Conservation (phyloP, 2,329 filamentous ascomycete genomes). For the Penicillium sp. region DNA sequence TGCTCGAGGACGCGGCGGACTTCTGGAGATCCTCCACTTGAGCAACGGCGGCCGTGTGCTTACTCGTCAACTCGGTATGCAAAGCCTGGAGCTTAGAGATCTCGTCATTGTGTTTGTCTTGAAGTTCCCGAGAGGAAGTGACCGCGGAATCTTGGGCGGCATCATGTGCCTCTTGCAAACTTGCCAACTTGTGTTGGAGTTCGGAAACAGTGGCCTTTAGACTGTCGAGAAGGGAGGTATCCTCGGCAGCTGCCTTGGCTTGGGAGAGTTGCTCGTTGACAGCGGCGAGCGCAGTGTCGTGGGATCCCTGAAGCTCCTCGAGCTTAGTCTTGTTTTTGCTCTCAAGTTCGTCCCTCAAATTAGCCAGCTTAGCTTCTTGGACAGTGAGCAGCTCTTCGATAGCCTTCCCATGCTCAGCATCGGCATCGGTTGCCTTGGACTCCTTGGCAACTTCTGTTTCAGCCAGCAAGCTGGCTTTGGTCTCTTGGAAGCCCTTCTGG, state of each 20-base stretch:
- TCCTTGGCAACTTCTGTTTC: slow-evolving; percentile 35
- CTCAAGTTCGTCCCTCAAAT: slow-evolving; percentile 35
- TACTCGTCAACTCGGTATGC: slow-evolving; percentile 43
- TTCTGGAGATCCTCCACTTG: slow-evolving; percentile 78
- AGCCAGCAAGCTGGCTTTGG: slow-evolving; percentile 30
- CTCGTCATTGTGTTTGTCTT: slow-evolving; percentile 41
- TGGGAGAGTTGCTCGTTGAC: slow-evolving; percentile 33
- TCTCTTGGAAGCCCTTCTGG: slow-evolving; percentile 33
- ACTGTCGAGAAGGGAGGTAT: slow-evolving; percentile 34
- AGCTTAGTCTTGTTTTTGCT: slow-evolving; percentile 33
- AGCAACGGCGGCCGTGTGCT: slow-evolving; percentile 31
- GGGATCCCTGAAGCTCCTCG: slow-evolving; percentile 32
- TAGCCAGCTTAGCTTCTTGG: slow-evolving; percentile 37
- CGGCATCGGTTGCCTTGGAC: slow-evolving; percentile 33
- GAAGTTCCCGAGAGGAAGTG: slow-evolving; percentile 14
- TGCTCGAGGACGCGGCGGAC: slow-evolving; percentile 74
- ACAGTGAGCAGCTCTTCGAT: slow-evolving; percentile 39
- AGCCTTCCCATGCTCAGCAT: slow-evolving; percentile 36
- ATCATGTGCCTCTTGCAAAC: slow-evolving; percentile 44
- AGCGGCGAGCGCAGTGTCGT: slow-evolving; percentile 31
- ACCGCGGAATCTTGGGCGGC: slow-evolving; percentile 40
- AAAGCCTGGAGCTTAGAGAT: slow-evolving; percentile 42
- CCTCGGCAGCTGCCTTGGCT: slow-evolving; percentile 33
- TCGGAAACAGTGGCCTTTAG: slow-evolving; percentile 42
- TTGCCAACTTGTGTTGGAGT: slow-evolving; percentile 60